Base-by-base conservation (phyloP, 176 grass and related monocot species). In the Carex scoparia region DNA sequence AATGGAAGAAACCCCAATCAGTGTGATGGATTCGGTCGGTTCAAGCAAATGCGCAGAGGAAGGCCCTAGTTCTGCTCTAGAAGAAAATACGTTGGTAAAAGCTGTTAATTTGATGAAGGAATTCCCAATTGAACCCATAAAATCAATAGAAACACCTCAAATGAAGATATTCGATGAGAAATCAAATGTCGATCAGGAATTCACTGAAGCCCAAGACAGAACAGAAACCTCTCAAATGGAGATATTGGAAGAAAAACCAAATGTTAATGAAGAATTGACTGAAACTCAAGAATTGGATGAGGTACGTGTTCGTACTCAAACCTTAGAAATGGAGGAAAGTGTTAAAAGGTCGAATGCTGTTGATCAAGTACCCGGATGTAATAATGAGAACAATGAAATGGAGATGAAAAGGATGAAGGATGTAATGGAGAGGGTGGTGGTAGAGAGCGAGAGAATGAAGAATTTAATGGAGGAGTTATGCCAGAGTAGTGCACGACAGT, bases 351-450 rank as follows among this genome's bases (percentile, higher is more conserved):
- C 12, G 62, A 89, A 51, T 62, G 1, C 11, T 31, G 5, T 67
- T 7, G 79, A 32, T 32, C 65, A 79, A 15, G 19, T 19, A 23
- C 2, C 42, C 7, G 35, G 75, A 9, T 3, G 27, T 7, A 16
- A 27, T 49, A 23, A 55, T 83, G 55, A 61, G n/a, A 1, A 0
- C 0, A 6, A 79, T 27, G 37, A 15, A 67, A 70, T 8, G 61
- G 58, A 33, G 1, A 12, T 60, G 19, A 18, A 1, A 19, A 61
- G 69, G 54, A 30, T 73, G 27, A 84, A 13, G 73, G 90, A 86
- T 83, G 30, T 90, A 31, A 84, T 94, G 91, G 83, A 88, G 86
- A 91, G 84, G 78, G 78, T 97, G 28, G 72, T 85, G 59, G 61
- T 46, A 18, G 84, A 90, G 79, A 86, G 70, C 13, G 84, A 69